Evolutionary conservation across 129 eudicot species (phyloP).

Genomic region (Helianthus tuberosus): DNA sequence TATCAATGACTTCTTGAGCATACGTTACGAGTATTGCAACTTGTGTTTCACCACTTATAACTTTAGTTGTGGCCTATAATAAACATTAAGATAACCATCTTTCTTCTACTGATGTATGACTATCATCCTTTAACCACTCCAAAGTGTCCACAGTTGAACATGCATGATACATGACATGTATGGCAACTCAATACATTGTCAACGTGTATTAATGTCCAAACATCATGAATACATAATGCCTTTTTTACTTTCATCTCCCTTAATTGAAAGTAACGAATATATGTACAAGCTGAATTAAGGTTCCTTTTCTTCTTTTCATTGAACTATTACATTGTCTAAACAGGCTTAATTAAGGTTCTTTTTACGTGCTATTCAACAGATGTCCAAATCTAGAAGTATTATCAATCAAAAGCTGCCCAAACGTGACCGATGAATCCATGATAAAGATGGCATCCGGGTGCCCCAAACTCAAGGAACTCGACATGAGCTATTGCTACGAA

Average conservation of each 20-base stretch:
- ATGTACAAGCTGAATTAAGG: too few species aligned
- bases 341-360: background rate
- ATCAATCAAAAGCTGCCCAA: slow-evolving; percentile 73
- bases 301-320: background rate
- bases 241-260: too few species aligned
- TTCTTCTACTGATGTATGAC: too few species aligned
- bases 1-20: background rate
- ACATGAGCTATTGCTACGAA: slow-evolving; percentile 91
- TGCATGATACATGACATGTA: background rate
- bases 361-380: slow-evolving; percentile 34
- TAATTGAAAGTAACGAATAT: too few species aligned
- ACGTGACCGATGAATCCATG: slow-evolving; percentile 65
- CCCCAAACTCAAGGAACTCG: slow-evolving; percentile 77
- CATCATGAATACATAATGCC: too few species aligned
- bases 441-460: slow-evolving; percentile 63
- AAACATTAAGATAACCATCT: too few species aligned
- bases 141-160: too few species aligned
- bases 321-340: background rate
- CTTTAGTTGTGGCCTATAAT: too few species aligned
- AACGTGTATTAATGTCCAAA: too few species aligned
- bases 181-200: background rate
- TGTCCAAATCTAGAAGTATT: slow-evolving; percentile 90
- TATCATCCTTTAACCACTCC: too few species aligned
- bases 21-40: too few species aligned
- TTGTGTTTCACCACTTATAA: too few species aligned